Evolutionary conservation across 768 basidiomycete genomes (phyloP), one percentile per base, ranked within the genome.

Genomic region (Boletus huronensis): DNA sequence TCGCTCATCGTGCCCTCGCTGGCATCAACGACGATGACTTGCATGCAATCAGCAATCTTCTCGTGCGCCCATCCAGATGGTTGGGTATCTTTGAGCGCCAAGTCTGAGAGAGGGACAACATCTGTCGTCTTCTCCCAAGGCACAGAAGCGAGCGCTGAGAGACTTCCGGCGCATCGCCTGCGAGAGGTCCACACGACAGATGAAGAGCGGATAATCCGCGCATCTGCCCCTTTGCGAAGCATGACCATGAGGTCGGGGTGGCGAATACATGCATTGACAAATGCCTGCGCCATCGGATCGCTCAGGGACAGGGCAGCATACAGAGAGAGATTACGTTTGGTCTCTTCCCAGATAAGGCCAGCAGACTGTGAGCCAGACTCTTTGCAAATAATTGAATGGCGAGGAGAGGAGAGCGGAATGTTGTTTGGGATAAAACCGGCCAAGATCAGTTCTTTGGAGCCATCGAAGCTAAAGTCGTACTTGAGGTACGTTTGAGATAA

Each of bases 241-340:
- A 70, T 59, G 14, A 69, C 63, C 68, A 69, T 67, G 38, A 73
- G 44, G 31, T 69, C 59, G 21, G 72, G 62, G 34, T 70, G 67
- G 34, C 68, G 61, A 41, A 69, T 48, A 52, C 71, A 73, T 41
- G 45, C 66, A 44, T 70, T 70, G 35, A 66, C 67, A 57, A 72
- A 70, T 4, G 52, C 56, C 54, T 64, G 65, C 5, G 65, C 55
- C 56, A 51, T 67, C 6, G 68, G 62, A 41, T 72, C 68, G 41
- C 29, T 61, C 23, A 72, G 50, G 28, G 70, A 64, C 28, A 73
- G 54, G 8, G 58, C 64, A 16, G 58, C 67, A 28, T 55, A 69
- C 35, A 73, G 31, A 5, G 54, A 50, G 35, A 64, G 61, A 50
- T 65, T 73, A n/a, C 54, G 57, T 36, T 51, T 21, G 9, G 64